Evolutionary conservation across 805 yeast genomes (phyloP).

Genomic region (Priceomyces fermenticarens): DNA sequence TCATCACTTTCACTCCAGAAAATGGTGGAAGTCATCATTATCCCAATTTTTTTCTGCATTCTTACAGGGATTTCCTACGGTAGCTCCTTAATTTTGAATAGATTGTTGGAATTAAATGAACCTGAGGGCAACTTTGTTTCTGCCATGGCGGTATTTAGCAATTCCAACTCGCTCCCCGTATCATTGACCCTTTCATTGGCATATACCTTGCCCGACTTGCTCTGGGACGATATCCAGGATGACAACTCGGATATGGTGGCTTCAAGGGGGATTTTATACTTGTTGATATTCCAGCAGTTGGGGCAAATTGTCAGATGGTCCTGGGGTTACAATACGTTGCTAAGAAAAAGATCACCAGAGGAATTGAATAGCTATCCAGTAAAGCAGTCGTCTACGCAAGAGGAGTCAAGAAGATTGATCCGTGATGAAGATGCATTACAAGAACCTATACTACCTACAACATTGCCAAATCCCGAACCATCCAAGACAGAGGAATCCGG

Average conservation of each 20-base stretch:
- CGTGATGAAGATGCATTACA: neutral
- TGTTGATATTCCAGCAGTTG: conserved; percentile 75
- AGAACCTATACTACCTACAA: neutral
- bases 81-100: conserved; percentile 58
- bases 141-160: conserved; percentile 96
- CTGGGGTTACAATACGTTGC: conserved; percentile 76
- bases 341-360: conserved; percentile 47
- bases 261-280: conserved; percentile 71
- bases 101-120: conserved; percentile 54
- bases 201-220: conserved; percentile 68
- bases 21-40: conserved; percentile 73
- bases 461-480: too few relatives aligned
- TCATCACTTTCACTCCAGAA: conserved; percentile 69
- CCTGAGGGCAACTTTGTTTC: conserved; percentile 88
- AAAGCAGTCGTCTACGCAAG: conserved; percentile 6
- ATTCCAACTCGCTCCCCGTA: conserved; percentile 92
- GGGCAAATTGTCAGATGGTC: conserved; percentile 85
- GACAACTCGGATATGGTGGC: conserved; percentile 71
- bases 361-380: conserved; percentile 25
- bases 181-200: conserved; percentile 80
- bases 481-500: too few relatives aligned
- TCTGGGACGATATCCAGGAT: conserved; percentile 70
- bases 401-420: conserved; percentile 2
- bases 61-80: conserved; percentile 73
- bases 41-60: conserved; percentile 80